A percentile compares a stretch with the other conserved stretches of the same genome.
Conservation (phyloP, 305 asterid species). For the Fraxinus baroniana region DNA sequence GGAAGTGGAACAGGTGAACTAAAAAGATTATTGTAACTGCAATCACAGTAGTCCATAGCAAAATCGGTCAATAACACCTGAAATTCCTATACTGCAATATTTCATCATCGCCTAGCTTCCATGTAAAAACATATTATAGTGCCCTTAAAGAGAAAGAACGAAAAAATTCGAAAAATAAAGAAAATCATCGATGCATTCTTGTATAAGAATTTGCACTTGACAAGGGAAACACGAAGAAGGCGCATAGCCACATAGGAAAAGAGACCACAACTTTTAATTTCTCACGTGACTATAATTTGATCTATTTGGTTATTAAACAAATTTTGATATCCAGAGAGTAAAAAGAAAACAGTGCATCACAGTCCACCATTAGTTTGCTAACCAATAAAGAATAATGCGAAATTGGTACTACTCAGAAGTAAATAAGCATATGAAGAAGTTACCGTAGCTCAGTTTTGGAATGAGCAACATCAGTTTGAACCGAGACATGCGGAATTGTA, state of each 20-base stretch:
- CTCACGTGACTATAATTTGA: background rate
- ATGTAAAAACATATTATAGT: background rate
- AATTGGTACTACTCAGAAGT: background rate
- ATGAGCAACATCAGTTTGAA: slow-evolving; percentile 96
- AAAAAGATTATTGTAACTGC: background rate
- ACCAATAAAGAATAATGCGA: background rate
- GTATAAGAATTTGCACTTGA: background rate
- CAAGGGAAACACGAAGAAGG: background rate
- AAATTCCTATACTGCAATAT: background rate
- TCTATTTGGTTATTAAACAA: background rate
- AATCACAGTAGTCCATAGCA: background rate
- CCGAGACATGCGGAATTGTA: slow-evolving; percentile 84
- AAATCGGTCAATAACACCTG: background rate
- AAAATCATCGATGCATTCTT: background rate
- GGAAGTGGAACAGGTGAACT: background rate
- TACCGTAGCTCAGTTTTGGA: slow-evolving; percentile 94
- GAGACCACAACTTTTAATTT: background rate
- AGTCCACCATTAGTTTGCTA: background rate
- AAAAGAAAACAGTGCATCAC: background rate
- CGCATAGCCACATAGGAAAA: background rate
- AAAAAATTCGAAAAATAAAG: background rate
- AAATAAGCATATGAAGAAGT: slow-evolving; percentile 26
- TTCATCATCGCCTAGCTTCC: background rate
- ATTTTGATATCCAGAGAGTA: background rate
- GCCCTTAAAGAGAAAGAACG: background rate